Percentiles rank a stretch among this genome's conserved stretches.
Evolutionary conservation across 1,139 yeast genomes (phyloP).

Genomic region (Taphrina wiesneri): DNA sequence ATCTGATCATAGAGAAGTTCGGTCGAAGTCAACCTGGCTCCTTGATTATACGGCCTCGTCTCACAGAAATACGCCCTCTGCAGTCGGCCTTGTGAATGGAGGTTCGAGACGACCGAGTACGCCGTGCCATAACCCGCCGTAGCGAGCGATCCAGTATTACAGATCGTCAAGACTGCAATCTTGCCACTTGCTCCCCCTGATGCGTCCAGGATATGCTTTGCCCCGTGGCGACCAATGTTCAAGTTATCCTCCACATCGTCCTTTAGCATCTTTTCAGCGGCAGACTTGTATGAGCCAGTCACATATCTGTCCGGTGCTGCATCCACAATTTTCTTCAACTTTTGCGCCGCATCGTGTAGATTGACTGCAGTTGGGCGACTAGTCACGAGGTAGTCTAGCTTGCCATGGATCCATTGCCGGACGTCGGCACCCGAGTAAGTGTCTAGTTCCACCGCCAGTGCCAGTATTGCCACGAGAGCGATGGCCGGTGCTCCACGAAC

Average conservation of each 20-base stretch:
- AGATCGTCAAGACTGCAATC: conserved; percentile 78
- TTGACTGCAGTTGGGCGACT: conserved; percentile 97
- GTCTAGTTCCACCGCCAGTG: conserved; percentile 70
- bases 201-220: conserved; percentile 56
- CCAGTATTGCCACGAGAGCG: conserved; percentile 87
- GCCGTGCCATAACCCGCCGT: conserved; percentile 99
- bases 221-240: conserved; percentile 78
- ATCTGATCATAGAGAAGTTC: conserved; percentile 82
- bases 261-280: conserved; percentile 62
- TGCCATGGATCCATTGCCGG: conserved; percentile 43
- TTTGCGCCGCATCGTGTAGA: conserved; percentile 72
- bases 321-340: conserved; percentile 50
- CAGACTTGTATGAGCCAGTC: conserved; percentile 51
- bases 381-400: conserved; percentile 65
- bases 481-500: conserved; percentile 99
- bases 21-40: conserved; percentile 88
- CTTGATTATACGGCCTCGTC: conserved; percentile 96
- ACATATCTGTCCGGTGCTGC: conserved; percentile 43
- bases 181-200: conserved; percentile 34
- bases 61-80: conserved; percentile 83
- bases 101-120: conserved; percentile 80
- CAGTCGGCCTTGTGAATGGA: conserved; percentile 51
- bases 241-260: conserved; percentile 77
- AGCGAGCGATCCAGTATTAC: conserved; percentile 69
- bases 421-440: conserved; percentile 36